Evolutionary conservation across 129 eudicot genomes (phyloP).

Genomic region (Pseudognaphalium luteoalbum): DNA sequence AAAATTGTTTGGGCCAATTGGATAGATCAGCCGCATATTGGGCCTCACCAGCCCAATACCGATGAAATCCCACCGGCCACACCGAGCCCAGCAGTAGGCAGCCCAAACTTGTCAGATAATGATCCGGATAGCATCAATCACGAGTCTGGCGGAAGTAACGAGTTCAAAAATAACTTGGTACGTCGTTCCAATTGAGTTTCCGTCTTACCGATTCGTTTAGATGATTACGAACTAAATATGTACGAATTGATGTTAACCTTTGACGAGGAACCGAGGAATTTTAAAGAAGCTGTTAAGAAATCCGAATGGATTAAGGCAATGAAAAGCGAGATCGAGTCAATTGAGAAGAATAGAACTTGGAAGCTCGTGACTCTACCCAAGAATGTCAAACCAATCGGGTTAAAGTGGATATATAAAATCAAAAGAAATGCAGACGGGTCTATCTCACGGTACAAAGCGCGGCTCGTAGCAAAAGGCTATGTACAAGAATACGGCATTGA

Average conservation of each 20-base stretch:
- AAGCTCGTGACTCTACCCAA: neutral
- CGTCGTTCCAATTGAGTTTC: neutral
- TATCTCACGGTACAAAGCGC: neutral
- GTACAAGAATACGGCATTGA: constrained; percentile 6
- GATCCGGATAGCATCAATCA: too few species aligned
- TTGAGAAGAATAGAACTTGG: neutral
- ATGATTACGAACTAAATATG: too few species aligned
- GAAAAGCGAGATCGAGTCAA: neutral
- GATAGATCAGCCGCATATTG: too few species aligned
- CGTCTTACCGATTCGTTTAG: too few species aligned
- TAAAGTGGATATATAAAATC: neutral
- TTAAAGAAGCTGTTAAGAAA: neutral
- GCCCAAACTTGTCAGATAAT: too few species aligned
- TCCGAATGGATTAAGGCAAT: neutral
- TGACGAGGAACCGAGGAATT: neutral
- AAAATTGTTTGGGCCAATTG: too few species aligned
- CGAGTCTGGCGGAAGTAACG: too few species aligned
- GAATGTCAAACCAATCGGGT: neutral
- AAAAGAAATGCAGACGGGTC: neutral
- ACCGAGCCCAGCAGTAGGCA: too few species aligned
- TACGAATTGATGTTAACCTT: neutral
- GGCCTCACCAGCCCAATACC: too few species aligned
- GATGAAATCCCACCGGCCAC: too few species aligned
- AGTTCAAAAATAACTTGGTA: neutral
- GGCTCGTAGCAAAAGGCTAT: constrained; percentile 5